Evolutionary conservation across 2,329 filamentous ascomycete genomes (phyloP), one percentile per base, ranked within the genome.

Genomic region (Fusarium mundagurra): DNA sequence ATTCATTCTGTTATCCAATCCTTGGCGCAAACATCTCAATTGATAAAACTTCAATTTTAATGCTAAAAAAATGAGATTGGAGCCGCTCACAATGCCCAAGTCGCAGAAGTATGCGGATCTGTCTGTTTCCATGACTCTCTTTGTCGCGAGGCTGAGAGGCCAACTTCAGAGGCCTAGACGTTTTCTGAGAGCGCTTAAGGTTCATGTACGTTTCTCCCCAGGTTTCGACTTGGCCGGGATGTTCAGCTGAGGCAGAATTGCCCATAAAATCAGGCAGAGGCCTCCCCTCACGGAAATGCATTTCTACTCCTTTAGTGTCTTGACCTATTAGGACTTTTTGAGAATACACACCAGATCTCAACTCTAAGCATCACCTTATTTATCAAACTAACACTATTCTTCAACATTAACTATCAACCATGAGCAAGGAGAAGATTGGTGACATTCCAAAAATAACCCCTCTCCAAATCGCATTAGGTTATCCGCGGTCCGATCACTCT

Each of bases 61-160:
- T 27, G 8, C n/a, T 5, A 20, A 0, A 34, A 51, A 22, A 8
- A 22, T 20, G 33, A 6, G 1, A 27, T 24, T 7, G 1, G 11
- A 27, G 6, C 16, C 6, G 9, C 18, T 36, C 13, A 2, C 13
- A 22, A 20, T 3, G 6, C n/a, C 9, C 3, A 27, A 8, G 2
- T 0, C 1, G 6, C 24, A n/a, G 24, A n/a, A 10, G 41, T 14
- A 9, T 3, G 6, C 3, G 10, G 10, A 38, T 13, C 3, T 55
- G 14, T n/a, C 18, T 5, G 16, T 39, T 39, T 29, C 34, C 2
- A 17, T 29, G 11, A 41, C 8, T n/a, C 34, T 18, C 22, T 7
- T 29, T 14, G 20, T 41, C 24, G 14, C 20, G 20, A 55, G 16
- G 34, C 14, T 29, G 16, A 27, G 11, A 2, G 51, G 51, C 51